Evolutionary conservation across 2,329 filamentous ascomycete species (phyloP).

Genomic region (Tolypocladium tundrense): DNA sequence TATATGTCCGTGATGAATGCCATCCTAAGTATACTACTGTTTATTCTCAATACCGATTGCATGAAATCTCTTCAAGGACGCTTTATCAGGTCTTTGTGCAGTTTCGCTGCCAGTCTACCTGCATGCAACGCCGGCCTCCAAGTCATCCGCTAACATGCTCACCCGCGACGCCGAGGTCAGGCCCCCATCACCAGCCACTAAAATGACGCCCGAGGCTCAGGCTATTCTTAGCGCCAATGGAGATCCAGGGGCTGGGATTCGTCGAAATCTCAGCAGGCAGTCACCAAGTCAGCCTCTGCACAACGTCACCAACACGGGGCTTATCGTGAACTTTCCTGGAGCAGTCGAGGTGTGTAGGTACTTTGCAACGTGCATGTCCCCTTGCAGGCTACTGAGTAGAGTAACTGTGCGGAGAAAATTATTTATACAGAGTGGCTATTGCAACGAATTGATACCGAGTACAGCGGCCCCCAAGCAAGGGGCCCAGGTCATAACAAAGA

Average conservation of each 20-base stretch:
- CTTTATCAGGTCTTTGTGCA: not conserved
- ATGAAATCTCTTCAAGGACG: not conserved
- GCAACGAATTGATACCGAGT: not conserved
- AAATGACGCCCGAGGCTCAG: not conserved
- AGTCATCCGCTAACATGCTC: not conserved
- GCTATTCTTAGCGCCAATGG: not conserved
- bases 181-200: not conserved
- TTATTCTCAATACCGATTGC: not conserved
- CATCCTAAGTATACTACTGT: not conserved
- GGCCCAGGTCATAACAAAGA: constrained; percentile 5
- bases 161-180: not conserved
- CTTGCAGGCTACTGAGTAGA: too few relatives aligned
- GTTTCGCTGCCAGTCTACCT: not conserved
- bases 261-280: not conserved
- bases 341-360: too few relatives aligned
- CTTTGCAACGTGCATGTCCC: too few relatives aligned
- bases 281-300: too few relatives aligned
- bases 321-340: too few relatives aligned
- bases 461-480: too few relatives aligned
- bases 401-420: not conserved
- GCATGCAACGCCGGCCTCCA: not conserved
- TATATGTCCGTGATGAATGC: not conserved
- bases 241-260: not conserved
- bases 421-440: not conserved
- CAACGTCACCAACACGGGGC: too few relatives aligned